Conservation (phyloP, 345 rosid species). For the Eucalyptus viminalis region DNA sequence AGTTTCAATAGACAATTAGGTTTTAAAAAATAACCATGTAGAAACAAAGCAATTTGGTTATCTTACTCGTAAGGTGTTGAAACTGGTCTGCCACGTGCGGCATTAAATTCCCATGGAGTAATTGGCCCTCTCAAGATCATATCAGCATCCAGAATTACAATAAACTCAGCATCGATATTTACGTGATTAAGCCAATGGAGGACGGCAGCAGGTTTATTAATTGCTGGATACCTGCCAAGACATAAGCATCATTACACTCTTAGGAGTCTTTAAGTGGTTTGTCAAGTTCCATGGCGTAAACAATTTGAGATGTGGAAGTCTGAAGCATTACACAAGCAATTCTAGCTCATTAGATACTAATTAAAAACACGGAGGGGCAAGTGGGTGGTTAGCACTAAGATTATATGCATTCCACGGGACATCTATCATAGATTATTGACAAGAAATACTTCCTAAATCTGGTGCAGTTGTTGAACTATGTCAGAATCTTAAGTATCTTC, state of each 20-base stretch:
- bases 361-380: not conserved
- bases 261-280: not conserved
- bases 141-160: slow-evolving; percentile 97
- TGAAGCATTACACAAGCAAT: not conserved
- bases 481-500: not conserved
- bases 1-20: not conserved
- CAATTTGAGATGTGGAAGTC: not conserved
- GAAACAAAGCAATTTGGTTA: not conserved
- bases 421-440: not conserved
- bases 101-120: slow-evolving; percentile 95
- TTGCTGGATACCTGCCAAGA: slow-evolving; percentile 87
- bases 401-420: not conserved
- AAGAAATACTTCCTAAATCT: not conserved
- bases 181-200: slow-evolving; percentile 99
- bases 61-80: slow-evolving; percentile 98
- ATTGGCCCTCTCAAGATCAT: slow-evolving; percentile 96
- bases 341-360: not conserved
- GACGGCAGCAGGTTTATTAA: slow-evolving; percentile 96
- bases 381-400: not conserved
- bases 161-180: slow-evolving; percentile 70
- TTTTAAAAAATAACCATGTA: not conserved
- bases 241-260: not conserved
- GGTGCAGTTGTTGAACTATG: not conserved
- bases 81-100: slow-evolving; percentile 88
- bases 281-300: not conserved